These are phyloP conservation scores for Harringtonia lauricola DNA, from an alignment of 2,329 filamentous ascomycete species.

Conservation along the genomic window DNA sequence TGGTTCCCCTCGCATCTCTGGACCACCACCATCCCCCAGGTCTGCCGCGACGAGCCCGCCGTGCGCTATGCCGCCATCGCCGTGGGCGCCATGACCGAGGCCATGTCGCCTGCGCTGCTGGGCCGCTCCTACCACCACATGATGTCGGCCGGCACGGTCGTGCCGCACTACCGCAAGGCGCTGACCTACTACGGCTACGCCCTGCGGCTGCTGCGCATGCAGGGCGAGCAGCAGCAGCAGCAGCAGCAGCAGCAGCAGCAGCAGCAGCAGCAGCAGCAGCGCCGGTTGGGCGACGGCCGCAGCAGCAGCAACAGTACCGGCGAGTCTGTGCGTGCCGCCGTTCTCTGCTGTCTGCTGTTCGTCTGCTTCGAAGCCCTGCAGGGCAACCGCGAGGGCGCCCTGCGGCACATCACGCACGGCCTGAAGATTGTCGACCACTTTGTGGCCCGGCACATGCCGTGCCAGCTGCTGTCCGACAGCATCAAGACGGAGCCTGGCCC, in stretches of 20 bases:
- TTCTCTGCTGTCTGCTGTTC: slow-evolving; percentile 26
- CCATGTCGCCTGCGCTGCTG: slow-evolving; percentile 7
- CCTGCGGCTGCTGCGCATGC: slow-evolving; percentile 14
- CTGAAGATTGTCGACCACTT: slow-evolving; percentile 25
- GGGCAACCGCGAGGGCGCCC: slow-evolving; percentile 21
- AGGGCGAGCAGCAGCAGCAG: background rate
- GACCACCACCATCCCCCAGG: slow-evolving; percentile 21
- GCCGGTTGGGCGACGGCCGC: slow-evolving; percentile 13
- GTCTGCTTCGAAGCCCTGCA: slow-evolving; percentile 26
- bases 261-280: background rate
- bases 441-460: slow-evolving; percentile 2
- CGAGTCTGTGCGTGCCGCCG: slow-evolving; percentile 16
- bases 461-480: background rate
- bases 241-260: background rate
- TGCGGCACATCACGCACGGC: slow-evolving; percentile 24
- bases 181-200: slow-evolving; percentile 23
- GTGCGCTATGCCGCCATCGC: slow-evolving; percentile 26
- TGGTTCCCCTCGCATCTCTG: slow-evolving; percentile 24
- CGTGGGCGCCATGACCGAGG: slow-evolving; percentile 20
- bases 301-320: slow-evolving; percentile 6
- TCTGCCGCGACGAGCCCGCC: slow-evolving; percentile 21
- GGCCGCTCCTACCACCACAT: slow-evolving; percentile 6
- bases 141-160: background rate
- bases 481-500: background rate
- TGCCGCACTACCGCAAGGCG: slow-evolving; percentile 20